Base-by-base conservation (phyloP, 305 asterid species). In the Plantago coronopus region DNA sequence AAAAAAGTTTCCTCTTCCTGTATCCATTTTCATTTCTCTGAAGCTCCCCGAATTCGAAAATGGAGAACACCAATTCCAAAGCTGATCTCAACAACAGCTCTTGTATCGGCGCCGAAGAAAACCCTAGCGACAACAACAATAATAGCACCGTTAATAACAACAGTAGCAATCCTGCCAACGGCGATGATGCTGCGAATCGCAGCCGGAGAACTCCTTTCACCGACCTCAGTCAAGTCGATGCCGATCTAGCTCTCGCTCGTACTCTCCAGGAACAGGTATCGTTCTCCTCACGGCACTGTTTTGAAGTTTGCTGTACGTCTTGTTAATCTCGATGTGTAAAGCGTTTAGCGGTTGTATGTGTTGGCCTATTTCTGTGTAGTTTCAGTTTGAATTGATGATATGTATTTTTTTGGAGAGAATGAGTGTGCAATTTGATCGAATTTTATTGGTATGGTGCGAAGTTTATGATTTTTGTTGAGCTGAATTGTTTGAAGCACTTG, bases 181-280 rank as follows among this genome's bases (percentile, higher is more conserved):
- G 63, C 2, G 79, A 61, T 19, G 80, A 21, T 0, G 79, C 67
- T n/a, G 81, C 47, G 8, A 69, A 78, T 62, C 76, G 71, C 7
- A 65, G 71, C 59, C 77, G 79, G 64, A 74, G 96, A 68, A 83
- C 95, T 44, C 89, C 88, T 27, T 88, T 91, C 76, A 88, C 96
- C 63, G 76, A 84, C 84, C 95, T 91, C 70, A 84, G 87, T 76
- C 98, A 91, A 74, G 84, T 73, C 54, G 96, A 91, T 66, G 91
- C 95, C 62, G 98, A 91, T 81, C 98, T 84, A 43, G 95, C 91
- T 73, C 96, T 91, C 38, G 98, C 98, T 55, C 91, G 98, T 51
- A 84, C 95, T 54, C 89, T 91, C 61, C 96, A 91, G 67, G 96
- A 91, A 53, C 96, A 91, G 97, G 97, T 90, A 42, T 51, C 37